Evolutionary conservation across 2,329 filamentous ascomycete genomes (phyloP).

Genomic region (Aspergillus texensis): DNA sequence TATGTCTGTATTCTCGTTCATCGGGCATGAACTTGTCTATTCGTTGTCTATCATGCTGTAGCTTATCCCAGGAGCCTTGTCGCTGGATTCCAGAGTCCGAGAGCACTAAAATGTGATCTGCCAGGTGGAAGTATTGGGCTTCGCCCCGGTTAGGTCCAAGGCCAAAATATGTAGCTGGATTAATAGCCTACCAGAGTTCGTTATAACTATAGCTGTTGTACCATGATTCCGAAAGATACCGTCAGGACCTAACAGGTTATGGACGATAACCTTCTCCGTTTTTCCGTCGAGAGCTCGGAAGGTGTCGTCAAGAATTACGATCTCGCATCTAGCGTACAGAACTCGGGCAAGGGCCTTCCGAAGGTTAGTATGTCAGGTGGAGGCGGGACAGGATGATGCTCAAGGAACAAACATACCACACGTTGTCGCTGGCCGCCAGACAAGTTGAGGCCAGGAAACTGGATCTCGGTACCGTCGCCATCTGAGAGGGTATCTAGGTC

Average conservation of each 20-base stretch:
- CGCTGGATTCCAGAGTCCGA: not conserved
- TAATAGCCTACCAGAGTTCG: not conserved
- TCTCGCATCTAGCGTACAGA: not conserved
- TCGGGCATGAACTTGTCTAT: not conserved
- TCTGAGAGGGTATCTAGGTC: not conserved
- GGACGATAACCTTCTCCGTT: not conserved
- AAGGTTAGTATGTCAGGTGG: too few relatives aligned
- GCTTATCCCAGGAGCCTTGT: not conserved
- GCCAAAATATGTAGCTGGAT: not conserved
- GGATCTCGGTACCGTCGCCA: not conserved
- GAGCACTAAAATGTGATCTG: not conserved
- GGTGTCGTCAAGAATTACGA: not conserved
- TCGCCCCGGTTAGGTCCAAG: not conserved
- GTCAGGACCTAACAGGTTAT: not conserved
- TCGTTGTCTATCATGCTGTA: not conserved
- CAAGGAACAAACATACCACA: not conserved
- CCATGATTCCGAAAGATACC: not conserved
- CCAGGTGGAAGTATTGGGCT: not conserved
- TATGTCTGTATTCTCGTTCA: not conserved
- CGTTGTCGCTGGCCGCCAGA: constrained; percentile 6
- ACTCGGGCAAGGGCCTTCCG: constrained; percentile 7
- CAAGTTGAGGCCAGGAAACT: not conserved
- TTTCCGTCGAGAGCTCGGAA: not conserved
- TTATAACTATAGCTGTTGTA: not conserved
- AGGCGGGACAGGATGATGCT: too few relatives aligned